These are phyloP conservation scores for Pichia sp. DNA, from an alignment of 1,139 yeast species.

Conservation along the genomic window DNA sequence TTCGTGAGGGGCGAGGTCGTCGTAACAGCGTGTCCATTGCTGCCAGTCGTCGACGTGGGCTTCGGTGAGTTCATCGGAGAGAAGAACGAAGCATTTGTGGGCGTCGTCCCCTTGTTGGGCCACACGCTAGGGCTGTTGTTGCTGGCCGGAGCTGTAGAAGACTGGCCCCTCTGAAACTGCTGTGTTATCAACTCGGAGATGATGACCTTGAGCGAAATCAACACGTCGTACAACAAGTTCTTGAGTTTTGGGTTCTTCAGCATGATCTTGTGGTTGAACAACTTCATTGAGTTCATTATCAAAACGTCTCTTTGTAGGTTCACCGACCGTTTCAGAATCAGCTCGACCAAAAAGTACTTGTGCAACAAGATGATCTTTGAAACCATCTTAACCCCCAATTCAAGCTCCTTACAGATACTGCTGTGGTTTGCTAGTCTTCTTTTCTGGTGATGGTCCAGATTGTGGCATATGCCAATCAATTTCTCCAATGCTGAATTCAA, in stretches of 20 bases:
- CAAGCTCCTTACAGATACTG: constrained; percentile 23
- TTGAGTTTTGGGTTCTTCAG: constrained; percentile 48
- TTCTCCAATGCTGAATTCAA: constrained; percentile 33
- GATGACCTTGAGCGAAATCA: constrained; percentile 48
- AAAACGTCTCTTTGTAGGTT: constrained; percentile 38
- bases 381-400: constrained; percentile 39
- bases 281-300: constrained; percentile 42
- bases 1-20: not conserved
- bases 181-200: constrained; percentile 28
- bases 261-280: constrained; percentile 44
- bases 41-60: constrained; percentile 9
- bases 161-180: constrained; percentile 14
- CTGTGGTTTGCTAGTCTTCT: constrained; percentile 16
- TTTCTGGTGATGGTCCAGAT: constrained; percentile 22
- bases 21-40: not conserved
- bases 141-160: not conserved
- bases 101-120: constrained; percentile 5
- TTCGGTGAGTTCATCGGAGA: constrained; percentile 29
- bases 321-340: constrained; percentile 35
- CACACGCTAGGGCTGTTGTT: constrained; percentile 3
- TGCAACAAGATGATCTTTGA: constrained; percentile 61
- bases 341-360: constrained; percentile 36
- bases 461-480: constrained; percentile 29
- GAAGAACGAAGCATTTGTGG: constrained; percentile 14
- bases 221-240: constrained; percentile 59